Conservation (phyloP, 176 grass and related monocot species). For the barley (Hordeum vulgare) region DNA sequence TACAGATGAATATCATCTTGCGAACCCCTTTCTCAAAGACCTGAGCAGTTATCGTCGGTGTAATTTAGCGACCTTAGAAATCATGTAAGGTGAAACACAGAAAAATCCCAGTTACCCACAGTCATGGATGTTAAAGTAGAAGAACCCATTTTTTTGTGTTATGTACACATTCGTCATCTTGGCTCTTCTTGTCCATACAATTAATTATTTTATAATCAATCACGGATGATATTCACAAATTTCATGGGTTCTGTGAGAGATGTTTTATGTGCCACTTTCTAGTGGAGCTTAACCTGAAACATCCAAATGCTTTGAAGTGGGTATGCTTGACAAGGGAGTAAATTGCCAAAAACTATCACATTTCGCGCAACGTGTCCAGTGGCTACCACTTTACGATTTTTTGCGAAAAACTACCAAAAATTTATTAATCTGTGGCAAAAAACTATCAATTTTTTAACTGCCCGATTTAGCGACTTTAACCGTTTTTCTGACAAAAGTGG, state of each 20-base stretch:
- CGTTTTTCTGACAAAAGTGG: too few species aligned
- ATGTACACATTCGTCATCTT: slow-evolving; percentile 20
- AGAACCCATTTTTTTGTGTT: slow-evolving; percentile 19
- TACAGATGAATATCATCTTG: slow-evolving; percentile 37
- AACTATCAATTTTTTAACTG: too few species aligned
- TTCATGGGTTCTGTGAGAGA: background rate
- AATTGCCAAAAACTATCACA: too few species aligned
- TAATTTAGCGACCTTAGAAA: slow-evolving; percentile 21
- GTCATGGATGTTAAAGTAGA: slow-evolving; percentile 28
- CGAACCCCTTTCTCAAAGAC: slow-evolving; percentile 12
- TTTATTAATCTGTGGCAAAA: too few species aligned
- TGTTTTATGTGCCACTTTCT: too few species aligned
- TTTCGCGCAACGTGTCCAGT: too few species aligned
- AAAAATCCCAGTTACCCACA: background rate
- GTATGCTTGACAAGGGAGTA: slow-evolving; percentile 76
- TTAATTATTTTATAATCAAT: slow-evolving; percentile 31
- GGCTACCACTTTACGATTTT: too few species aligned
- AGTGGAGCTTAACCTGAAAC: too few species aligned
- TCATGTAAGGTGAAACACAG: background rate
- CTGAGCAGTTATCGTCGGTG: slow-evolving; percentile 15
- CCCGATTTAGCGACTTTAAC: too few species aligned
- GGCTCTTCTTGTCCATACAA: slow-evolving; percentile 23
- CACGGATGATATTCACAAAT: slow-evolving; percentile 26
- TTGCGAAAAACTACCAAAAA: too few species aligned
- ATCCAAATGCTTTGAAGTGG: slow-evolving; percentile 17